Evolutionary conservation across 1,284 basidiomycete genomes (phyloP), one percentile per base, ranked within the genome.

Genomic region (Chiua sp.): DNA sequence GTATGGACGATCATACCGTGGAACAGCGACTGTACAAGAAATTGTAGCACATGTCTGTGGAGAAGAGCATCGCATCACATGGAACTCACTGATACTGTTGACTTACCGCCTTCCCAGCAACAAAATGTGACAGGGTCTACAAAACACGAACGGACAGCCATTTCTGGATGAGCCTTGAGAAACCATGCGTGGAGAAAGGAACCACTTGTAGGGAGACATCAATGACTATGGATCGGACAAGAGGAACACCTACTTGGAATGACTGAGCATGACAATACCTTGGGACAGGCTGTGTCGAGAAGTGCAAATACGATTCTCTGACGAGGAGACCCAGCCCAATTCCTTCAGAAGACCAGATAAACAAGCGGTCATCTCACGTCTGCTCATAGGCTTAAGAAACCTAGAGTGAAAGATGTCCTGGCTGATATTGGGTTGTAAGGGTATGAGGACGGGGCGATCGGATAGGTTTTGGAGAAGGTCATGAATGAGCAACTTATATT

Each of bases 81-180:
- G 49, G 18, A 8, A 16, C 35, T 39, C 46, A 23, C 44, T 20
- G 22, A 30, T 18, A 37, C 23, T n/a, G 39, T 48, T 32, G 12
- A 74, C 82, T 61, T 67, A 90, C 89, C 88, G 57, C 93, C 93
- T 80, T 95, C 93, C 93, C 94, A 96, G 8, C 91, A 87, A 73
- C 92, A 94, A 76, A 97, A 96, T 1, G 87, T 87, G 35, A 92
- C 90, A 8, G 95, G 94, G 70, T 98, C 95, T 35, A 95, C 88
- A 70, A 97, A 95, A 68, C 92, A 93, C 16, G 88, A 94, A 4
- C 93, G 84, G 4, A 78, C 77, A 49, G 90, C 77, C 66, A 96
- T 80, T 47, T 84, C 77, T 1, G 93, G 89, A 59, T 87, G 80
- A 30, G 84, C 83, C 76, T 96, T 96, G 53, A 97, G 79, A 71